phyloP scores from a whole-genome alignment of 2,329 filamentous ascomycete species.

The Aureobasidium zeae region DNA sequence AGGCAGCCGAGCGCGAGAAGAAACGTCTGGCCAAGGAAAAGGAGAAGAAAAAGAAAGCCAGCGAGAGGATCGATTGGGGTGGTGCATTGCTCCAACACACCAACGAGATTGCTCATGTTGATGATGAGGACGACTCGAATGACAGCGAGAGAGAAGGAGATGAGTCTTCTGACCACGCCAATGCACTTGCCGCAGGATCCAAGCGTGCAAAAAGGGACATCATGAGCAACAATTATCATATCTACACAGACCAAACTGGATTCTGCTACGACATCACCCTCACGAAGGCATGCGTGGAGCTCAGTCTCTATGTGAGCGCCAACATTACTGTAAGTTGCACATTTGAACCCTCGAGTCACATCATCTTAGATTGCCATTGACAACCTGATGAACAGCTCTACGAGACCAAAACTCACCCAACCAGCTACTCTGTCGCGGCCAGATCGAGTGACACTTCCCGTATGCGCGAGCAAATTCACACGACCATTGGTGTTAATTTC shows the following conservation, averaged over 20 bases:
- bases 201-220: slow-evolving; percentile 24
- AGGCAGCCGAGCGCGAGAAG: slow-evolving; percentile 25
- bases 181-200: slow-evolving; percentile 21
- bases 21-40: slow-evolving; percentile 18
- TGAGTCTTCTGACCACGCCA: slow-evolving; percentile 1
- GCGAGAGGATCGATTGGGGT: slow-evolving; percentile 21
- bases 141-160: background rate
- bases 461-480: background rate
- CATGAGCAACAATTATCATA: slow-evolving; percentile 46
- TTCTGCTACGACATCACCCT: slow-evolving; percentile 58
- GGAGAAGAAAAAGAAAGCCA: slow-evolving; percentile 26
- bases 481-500: slow-evolving; percentile 23
- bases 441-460: background rate
- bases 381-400: slow-evolving; percentile 47
- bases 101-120: background rate
- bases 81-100: slow-evolving; percentile 9
- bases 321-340: slow-evolving; percentile 46
- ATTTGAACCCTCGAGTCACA: background rate
- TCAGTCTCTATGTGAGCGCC: slow-evolving; percentile 49
- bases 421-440: slow-evolving; percentile 51
- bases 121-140: background rate
- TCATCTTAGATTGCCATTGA: slow-evolving; percentile 13
- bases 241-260: slow-evolving; percentile 53
- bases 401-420: slow-evolving; percentile 52
- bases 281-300: slow-evolving; percentile 41